Conservation (phyloP, 1,284 basidiomycete genomes). For the Cutaneotrichosporon dermatis region DNA sequence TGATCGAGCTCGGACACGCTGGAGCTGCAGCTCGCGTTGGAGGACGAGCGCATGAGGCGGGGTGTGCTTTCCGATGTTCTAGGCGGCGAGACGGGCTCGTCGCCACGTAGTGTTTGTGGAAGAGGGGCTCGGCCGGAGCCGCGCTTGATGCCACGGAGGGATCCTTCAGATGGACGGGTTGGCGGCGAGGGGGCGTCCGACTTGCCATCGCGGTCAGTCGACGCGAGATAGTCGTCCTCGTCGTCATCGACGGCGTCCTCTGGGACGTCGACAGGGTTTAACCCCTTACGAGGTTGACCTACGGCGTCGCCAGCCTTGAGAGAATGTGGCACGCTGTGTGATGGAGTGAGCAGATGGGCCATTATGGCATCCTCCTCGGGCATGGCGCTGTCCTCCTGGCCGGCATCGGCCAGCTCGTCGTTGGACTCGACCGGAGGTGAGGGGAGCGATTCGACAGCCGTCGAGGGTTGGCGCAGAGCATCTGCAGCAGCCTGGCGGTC, state of each 20-base stretch:
- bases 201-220: not conserved
- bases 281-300: constrained; percentile 41
- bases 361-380: too few species aligned
- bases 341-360: too few species aligned
- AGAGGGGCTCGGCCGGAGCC: constrained; percentile 18
- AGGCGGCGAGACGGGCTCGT: not conserved
- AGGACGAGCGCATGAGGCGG: constrained; percentile 12
- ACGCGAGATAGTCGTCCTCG: not conserved
- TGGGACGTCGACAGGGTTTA: not conserved
- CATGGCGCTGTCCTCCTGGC: too few species aligned
- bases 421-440: constrained; percentile 32
- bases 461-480: constrained; percentile 53
- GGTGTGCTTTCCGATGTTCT: not conserved
- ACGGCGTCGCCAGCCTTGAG: constrained; percentile 34
- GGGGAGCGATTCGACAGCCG: constrained; percentile 49
- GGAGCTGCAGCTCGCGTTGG: constrained; percentile 20
- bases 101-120: not conserved
- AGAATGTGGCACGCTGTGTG: too few species aligned
- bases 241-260: not conserved
- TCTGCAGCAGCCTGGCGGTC: constrained; percentile 51
- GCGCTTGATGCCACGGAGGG: constrained; percentile 22
- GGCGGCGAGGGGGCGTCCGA: not conserved
- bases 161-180: not conserved
- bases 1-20: constrained; percentile 19
- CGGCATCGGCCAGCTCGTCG: not conserved